A percentile compares a stretch with the other conserved stretches of the same genome.
These are phyloP conservation scores for Candida gigantensis DNA, from an alignment of 1,139 yeast genomes.

Conservation along the genomic window DNA sequence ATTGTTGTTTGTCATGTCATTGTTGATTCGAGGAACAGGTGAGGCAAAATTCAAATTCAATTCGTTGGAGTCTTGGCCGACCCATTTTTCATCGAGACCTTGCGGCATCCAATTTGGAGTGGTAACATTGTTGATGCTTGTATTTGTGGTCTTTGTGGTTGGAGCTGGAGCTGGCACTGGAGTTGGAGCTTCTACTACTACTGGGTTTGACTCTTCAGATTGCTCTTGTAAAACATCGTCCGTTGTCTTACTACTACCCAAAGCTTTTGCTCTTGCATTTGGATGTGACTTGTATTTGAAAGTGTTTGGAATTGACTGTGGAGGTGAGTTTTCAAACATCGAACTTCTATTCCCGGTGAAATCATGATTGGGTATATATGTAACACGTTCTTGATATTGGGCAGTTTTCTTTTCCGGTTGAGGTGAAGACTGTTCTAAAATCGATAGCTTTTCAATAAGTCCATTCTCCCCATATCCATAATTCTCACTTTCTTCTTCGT, in stretches of 20 bases:
- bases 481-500: no score
- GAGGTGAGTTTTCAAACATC: constrained; percentile 19
- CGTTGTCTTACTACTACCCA: constrained; percentile 18
- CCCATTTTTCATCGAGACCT: constrained; percentile 41
- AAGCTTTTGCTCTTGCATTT: constrained; percentile 43
- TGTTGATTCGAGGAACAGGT: no score
- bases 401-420: constrained; percentile 11
- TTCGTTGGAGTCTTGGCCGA: constrained; percentile 7
- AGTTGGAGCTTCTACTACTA: no score
- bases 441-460: no score
- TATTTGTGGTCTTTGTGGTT: constrained; percentile 1
- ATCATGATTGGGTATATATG: constrained; percentile 36
- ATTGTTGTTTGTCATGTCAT: background rate
- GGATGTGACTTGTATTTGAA: constrained; percentile 50
- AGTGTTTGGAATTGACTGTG: constrained; percentile 45
- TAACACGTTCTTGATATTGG: constrained; percentile 30
- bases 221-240: constrained; percentile 8
- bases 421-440: constrained; percentile 13
- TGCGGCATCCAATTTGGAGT: constrained; percentile 52
- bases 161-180: constrained; percentile 11
- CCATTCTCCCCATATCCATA: background rate
- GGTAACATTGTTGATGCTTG: constrained; percentile 2
- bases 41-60: no score
- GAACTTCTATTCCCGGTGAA: constrained; percentile 25
- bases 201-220: no score